phyloP scores from a whole-genome alignment of 192 early-diverging fungal genomes.

The Phlyctochytrium planicorne region DNA sequence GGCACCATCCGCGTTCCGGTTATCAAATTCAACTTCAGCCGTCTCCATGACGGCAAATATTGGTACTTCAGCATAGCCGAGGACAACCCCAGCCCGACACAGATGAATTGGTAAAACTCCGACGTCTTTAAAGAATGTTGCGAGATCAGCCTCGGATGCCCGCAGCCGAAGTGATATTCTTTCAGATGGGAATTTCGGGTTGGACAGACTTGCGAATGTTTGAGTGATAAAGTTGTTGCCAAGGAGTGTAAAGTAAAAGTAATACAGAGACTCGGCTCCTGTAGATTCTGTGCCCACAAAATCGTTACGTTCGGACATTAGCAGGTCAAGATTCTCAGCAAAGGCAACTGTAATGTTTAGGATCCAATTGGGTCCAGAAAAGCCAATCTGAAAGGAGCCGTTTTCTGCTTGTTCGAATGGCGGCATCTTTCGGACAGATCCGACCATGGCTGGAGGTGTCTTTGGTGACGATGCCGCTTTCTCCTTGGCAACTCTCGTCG shows the following conservation, averaged over 20 bases:
- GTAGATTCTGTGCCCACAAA: background rate
- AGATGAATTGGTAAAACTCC: constrained; percentile 41
- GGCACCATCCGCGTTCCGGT: too few species aligned
- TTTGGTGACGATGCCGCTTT: constrained; percentile 21
- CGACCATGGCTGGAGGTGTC: constrained; percentile 22
- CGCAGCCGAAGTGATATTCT: constrained; percentile 47
- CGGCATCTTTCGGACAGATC: too few species aligned
- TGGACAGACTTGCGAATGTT: constrained; percentile 36
- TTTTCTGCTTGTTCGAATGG: constrained; percentile 36
- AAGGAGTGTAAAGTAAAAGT: constrained; percentile 51
- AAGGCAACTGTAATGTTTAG: constrained; percentile 50
- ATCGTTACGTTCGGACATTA: constrained; percentile 6
- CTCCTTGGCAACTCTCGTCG: constrained; percentile 6
- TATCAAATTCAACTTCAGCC: background rate
- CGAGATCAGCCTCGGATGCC: constrained; percentile 25
- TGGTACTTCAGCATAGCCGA: constrained; percentile 43
- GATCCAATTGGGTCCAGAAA: constrained; percentile 32
- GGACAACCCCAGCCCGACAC: constrained; percentile 24
- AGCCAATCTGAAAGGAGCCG: constrained; percentile 49
- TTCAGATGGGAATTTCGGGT: constrained; percentile 50
- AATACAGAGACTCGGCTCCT: too few species aligned
- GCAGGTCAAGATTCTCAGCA: constrained; percentile 45
- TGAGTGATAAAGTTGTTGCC: constrained; percentile 49
- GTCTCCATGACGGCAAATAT: constrained; percentile 19
- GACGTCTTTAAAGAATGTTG: constrained; percentile 34